Conservation (phyloP, 2,329 filamentous ascomycete genomes). For the Ciborinia camelliae region DNA sequence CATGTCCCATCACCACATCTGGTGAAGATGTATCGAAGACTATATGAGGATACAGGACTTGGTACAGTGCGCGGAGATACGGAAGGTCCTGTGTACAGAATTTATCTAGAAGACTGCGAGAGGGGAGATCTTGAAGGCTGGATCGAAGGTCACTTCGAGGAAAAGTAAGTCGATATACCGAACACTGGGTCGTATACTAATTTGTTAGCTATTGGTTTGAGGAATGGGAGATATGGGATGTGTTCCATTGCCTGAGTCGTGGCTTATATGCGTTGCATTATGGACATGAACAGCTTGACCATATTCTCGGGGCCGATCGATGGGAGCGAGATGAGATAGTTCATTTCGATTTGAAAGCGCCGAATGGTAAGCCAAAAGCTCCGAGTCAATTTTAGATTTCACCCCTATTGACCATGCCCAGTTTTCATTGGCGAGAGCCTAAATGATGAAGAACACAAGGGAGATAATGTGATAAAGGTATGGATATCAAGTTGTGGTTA, state of each 20-base stretch:
- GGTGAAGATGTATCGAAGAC: constrained; percentile 9
- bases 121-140: background rate
- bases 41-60: background rate
- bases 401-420: background rate
- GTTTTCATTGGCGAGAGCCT: background rate
- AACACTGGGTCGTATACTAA: background rate
- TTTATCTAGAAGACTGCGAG: background rate
- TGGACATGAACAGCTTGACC: constrained; percentile 9
- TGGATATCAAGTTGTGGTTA: background rate
- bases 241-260: constrained; percentile 6
- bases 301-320: background rate
- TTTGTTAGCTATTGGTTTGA: background rate
- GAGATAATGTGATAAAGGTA: background rate
- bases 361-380: background rate
- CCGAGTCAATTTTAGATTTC: too few species aligned
- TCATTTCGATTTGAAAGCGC: constrained; percentile 10
- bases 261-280: constrained; percentile 1
- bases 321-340: constrained; percentile 15
- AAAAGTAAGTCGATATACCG: background rate
- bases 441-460: constrained; percentile 7
- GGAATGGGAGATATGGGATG: constrained; percentile 3
- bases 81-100: background rate
- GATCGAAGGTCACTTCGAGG: background rate
- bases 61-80: background rate
- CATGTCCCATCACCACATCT: background rate